Base-by-base conservation (phyloP, 768 basidiomycete genomes). In the button mushroom (Agaricus bisporus) region DNA sequence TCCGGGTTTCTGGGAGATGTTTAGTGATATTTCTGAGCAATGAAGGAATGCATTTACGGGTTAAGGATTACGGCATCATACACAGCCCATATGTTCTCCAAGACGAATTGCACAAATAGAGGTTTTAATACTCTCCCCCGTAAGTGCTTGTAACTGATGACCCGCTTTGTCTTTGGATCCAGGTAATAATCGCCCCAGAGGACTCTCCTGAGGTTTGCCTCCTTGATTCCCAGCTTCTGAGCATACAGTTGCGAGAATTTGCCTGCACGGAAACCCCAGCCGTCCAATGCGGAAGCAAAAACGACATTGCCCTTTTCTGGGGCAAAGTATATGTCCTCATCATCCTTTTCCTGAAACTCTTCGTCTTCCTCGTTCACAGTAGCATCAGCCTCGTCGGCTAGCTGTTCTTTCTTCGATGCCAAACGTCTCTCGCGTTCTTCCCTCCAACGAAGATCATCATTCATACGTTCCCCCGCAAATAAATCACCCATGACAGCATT, bases 401-500 rank as follows among this genome's bases (percentile, higher is more conserved):
- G 74, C 9, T 73, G 71, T 51, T 89, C 86, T 60, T 83, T 90
- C 71, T 91, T 88, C 20, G 77, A 79, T 11, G 83, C 84, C 15
- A 95, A 70, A 11, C 94, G 80, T 18, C 83, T 78, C 61, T 98
- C 92, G 26, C 90, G 83, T 58, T 92, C 91, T 72, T 98, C 95
- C 58, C 88, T 75, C 92, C 97, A 97, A 12, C 91, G 78, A 18
- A 93, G 68, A 69, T 98, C 95, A 57, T 98, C 94, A 58, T 95
- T 94, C 94, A 98, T 97, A 15, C 97, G 75, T 57, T 98, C 95
- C 2, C 88, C 81, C 3, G 95, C 93, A 63, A 94, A 98, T 68
- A 98, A 95, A 54, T 83, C 82, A 0, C 97, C 97, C 93, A 98
- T 95, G 48, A 98, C 91, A 0, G 94, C 97, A 63, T 98, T 99